Base-by-base conservation (phyloP, 2,329 filamentous ascomycete species). In the Aspergillus ustus region DNA sequence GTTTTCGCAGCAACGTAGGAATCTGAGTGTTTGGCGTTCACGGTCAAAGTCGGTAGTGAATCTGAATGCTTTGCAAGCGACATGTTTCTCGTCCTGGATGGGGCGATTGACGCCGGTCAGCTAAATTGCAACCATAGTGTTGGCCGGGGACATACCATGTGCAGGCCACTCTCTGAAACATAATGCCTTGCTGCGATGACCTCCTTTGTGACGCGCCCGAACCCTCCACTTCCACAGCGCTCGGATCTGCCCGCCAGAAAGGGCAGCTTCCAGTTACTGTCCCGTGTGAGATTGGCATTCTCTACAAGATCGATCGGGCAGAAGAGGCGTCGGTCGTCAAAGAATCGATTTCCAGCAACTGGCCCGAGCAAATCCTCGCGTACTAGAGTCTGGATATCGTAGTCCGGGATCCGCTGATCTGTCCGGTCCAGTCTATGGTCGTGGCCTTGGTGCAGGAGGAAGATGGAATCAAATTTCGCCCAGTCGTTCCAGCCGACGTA, bases 11-110 rank as follows among this genome's bases (percentile, higher is more conserved):
- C 37, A 19, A 11, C 49, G 62, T 20, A 63, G 40, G 17, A 55
- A 28, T 1, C 52, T 22, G n/a, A 61, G 49, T 37, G 56, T 63
- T 17, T 59, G 57, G 8, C 43, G 40, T 51, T 67, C 66, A 4
- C 49, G 44, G 13, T 43, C 48, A 34, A 66, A 66, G 22, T 66
- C 52, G 4, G 40, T 22, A 15, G 50, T 50, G 4, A 29, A 48
- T 19, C 28, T 13, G 20, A 64, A 66, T 13, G 40, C 34, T 29
- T 66, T 66, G 2, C 57, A 31, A 34, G 61, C 62, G 11, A 66
- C 43, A 3, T n/a, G 3, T n/a, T n/a, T 20, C 43, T 45, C 43
- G 43, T 2, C 8, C 43, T 45, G 13, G 2, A 34, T 34, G 13
- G 3, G 13, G 31, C 31, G 13, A 34, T 13, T 7, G 13, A 34